These are phyloP conservation scores for Areca catechu DNA, from an alignment of 176 grass and related monocot species.

Conservation along the genomic window DNA sequence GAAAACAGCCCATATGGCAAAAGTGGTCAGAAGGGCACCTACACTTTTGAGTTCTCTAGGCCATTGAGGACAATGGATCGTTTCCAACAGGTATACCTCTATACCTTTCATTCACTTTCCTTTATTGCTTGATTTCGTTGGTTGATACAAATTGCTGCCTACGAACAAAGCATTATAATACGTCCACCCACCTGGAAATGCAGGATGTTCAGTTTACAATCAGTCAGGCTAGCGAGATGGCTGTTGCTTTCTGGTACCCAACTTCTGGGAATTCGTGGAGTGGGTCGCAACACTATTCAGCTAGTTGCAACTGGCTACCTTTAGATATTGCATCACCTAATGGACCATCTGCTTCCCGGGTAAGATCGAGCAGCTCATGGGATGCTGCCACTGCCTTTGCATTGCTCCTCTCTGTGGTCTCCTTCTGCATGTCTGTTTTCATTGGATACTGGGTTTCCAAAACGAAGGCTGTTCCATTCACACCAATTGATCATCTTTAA, in stretches of 20 bases:
- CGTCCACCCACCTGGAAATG: conserved; percentile 6
- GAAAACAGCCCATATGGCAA: conserved; percentile 81
- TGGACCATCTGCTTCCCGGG: conserved; percentile 23
- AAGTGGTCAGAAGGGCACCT: conserved; percentile 78
- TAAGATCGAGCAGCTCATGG: conserved; percentile 60
- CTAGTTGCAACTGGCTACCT: conserved; percentile 80
- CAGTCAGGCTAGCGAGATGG: conserved; percentile 54
- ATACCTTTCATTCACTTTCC: neutral
- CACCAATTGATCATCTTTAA: conserved; percentile 37
- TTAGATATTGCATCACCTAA: conserved; percentile 62
- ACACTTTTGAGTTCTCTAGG: conserved; percentile 93
- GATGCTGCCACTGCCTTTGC: conserved; percentile 69
- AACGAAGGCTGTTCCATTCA: conserved; percentile 58
- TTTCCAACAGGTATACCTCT: conserved; percentile 63
- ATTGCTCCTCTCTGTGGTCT: conserved; percentile 74
- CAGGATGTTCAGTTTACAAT: conserved; percentile 97
- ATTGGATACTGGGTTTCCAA: conserved; percentile 69
- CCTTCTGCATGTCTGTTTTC: conserved; percentile 63
- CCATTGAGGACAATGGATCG: conserved; percentile 90
- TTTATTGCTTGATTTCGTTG: too few species aligned
- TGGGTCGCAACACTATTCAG: conserved; percentile 77
- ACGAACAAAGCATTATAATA: too few species aligned
- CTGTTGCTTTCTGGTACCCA: conserved; percentile 96
- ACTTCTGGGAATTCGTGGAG: conserved; percentile 54
- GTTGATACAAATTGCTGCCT: too few species aligned